Evolutionary conservation across 441 rosid species (phyloP).

Genomic region (Bruguiera hainesii): DNA sequence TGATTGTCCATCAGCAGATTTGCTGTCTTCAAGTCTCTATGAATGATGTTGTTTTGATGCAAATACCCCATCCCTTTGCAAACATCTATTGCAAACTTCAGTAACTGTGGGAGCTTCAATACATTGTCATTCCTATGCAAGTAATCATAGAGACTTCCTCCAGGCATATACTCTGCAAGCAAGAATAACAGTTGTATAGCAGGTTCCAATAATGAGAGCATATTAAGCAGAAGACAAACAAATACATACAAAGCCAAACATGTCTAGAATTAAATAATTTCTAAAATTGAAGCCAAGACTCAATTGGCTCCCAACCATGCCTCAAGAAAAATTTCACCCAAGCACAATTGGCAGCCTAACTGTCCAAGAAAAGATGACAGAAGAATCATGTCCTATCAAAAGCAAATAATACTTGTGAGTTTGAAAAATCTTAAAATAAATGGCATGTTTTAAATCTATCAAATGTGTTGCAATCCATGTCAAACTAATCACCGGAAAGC

Average conservation of each 20-base stretch:
- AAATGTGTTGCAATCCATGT: background rate
- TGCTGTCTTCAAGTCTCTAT: slow-evolving; percentile 80
- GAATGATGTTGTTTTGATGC: slow-evolving; percentile 70
- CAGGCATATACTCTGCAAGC: slow-evolving; percentile 72
- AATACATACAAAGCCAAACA: slow-evolving; percentile 3
- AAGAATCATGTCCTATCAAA: too few relatives aligned
- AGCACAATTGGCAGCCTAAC: too few relatives aligned
- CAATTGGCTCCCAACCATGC: background rate
- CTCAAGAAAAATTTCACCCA: too few relatives aligned
- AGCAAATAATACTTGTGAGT: background rate
- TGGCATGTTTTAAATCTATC: background rate
- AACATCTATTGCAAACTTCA: slow-evolving; percentile 68
- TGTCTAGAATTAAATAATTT: background rate
- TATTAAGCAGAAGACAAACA: background rate
- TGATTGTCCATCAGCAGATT: slow-evolving; percentile 67
- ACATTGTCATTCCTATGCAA: slow-evolving; percentile 55
- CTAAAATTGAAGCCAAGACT: slow-evolving; percentile 6
- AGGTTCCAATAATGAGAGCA: slow-evolving; percentile 8
- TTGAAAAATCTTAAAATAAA: background rate
- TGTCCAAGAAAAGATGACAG: too few relatives aligned
- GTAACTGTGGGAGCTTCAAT: slow-evolving; percentile 48
- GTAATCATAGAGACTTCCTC: slow-evolving; percentile 72
- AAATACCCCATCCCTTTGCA: slow-evolving; percentile 77
- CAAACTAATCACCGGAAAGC: background rate
- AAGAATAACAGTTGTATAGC: background rate